Base-by-base conservation (phyloP, 371 early-diverging fungal genomes). In the Rhizomucor miehei region DNA sequence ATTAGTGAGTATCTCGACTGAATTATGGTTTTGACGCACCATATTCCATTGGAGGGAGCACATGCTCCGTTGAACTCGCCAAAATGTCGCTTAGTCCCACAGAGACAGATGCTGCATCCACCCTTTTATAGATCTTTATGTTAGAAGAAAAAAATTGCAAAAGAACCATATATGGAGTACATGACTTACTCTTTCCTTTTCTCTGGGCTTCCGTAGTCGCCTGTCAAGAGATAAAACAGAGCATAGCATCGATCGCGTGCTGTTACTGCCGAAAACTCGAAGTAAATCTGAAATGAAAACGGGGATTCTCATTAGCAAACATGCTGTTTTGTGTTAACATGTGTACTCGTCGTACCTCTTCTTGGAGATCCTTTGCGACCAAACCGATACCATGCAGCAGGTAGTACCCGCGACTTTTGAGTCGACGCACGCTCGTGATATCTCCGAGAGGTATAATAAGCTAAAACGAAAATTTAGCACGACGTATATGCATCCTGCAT, bases 371-470 rank as follows among this genome's bases (percentile, higher is more conserved):
- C 20, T 66, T 69, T 9, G 67, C 52, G 19, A 57, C 44, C 44
- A 73, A 54, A 1, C 66, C 60, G 24, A 73, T 45, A 12, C 68
- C 68, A 63, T 67, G 64, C 3, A 57, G 39, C 14, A 73, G 44
- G 19, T 68, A 52, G 23, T 73, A 71, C 9, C 67, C 73, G 17
- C 62, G 59, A 34, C 67, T 59, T 21, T 67, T 64, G 3, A 64
- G 19, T 19, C 63, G 63, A 11, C 63, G 61, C 3, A 71, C 54
- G 24, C 51, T 44, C 16, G 60, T 63, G 16, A 77, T 62, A 65
- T 77, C 73, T n/a, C 39, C 25, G 53, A 66, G 52, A 12, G 77
- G 73, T 5, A 77, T 61, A 24, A 72, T 63, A n/a, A 67, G 49
- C 63, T 66, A 37, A 2, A 41, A 29, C n/a, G n/a, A n/a, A n/a